phyloP scores from a whole-genome alignment of 1,284 basidiomycete genomes.

The Rhodofomes roseus region DNA sequence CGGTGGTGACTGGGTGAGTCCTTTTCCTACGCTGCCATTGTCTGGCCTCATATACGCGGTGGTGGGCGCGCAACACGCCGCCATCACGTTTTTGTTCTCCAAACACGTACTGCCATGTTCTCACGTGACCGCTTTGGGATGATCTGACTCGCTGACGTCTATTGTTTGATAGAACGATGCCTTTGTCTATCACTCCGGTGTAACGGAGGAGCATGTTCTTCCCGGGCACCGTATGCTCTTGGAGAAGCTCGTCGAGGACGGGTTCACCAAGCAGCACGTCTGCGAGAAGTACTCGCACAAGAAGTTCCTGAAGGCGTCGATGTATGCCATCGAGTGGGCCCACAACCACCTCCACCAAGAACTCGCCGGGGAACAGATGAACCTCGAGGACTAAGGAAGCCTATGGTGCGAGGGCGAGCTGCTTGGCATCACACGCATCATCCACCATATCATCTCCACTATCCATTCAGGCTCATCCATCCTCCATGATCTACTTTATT shows the following conservation, averaged over 20 bases:
- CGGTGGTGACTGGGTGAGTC: constrained; percentile 88
- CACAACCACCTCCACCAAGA: constrained; percentile 27
- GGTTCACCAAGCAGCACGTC: constrained; percentile 85
- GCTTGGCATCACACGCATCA: constrained; percentile 10
- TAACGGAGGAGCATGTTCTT: constrained; percentile 86
- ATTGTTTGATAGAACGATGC: constrained; percentile 66
- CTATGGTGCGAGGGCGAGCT: constrained; percentile 8
- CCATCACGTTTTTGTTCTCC: constrained; percentile 20
- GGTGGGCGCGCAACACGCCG: constrained; percentile 21
- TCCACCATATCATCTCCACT: constrained; percentile 3
- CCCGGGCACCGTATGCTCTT: constrained; percentile 82
- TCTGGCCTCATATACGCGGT: constrained; percentile 16
- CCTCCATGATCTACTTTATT: constrained; percentile 20
- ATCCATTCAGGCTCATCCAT: constrained; percentile 6
- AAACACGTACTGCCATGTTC: constrained; percentile 10
- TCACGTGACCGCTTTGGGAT: constrained; percentile 47
- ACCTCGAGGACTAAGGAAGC: constrained; percentile 34
- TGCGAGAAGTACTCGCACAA: constrained; percentile 98
- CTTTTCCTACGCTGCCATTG: constrained; percentile 11
- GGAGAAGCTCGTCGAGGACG: constrained; percentile 79
- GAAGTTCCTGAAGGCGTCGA: constrained; percentile 90
- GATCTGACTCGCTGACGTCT: constrained; percentile 19
- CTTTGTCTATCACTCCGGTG: constrained; percentile 94
- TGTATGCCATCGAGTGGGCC: constrained; percentile 72
- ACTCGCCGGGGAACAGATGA: constrained; percentile 40